A percentile compares a stretch with the other conserved stretches of the same genome.
These are phyloP conservation scores for Paradendryphiella salina DNA, from an alignment of 2,329 filamentous ascomycete species.

Conservation along the genomic window DNA sequence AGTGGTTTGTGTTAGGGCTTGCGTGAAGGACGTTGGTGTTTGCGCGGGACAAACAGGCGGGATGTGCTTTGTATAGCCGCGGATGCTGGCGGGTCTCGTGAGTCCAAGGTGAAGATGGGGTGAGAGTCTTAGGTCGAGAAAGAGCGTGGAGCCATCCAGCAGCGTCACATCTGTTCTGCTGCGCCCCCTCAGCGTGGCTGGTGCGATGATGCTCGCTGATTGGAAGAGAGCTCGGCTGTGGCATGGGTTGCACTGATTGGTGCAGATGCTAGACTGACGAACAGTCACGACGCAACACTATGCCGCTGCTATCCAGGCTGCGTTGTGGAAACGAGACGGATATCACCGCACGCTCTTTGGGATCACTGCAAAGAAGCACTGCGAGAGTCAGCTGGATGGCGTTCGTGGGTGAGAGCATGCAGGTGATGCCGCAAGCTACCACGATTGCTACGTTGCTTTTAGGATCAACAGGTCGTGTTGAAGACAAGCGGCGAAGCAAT, in stretches of 20 bases:
- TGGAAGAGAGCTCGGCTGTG: conserved; percentile 18
- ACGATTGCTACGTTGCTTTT: background rate
- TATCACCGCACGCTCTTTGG: background rate
- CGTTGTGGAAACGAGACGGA: too few relatives aligned
- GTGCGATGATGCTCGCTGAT: conserved; percentile 13
- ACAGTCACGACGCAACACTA: too few relatives aligned
- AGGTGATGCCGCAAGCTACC: conserved; percentile 9
- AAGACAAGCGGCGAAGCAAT: background rate
- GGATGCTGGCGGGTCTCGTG: conserved; percentile 33
- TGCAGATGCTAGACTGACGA: too few relatives aligned
- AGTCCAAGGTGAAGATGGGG: conserved; percentile 29
- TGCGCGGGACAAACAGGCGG: conserved; percentile 26
- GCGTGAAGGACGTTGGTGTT: conserved; percentile 17
- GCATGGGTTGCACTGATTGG: conserved; percentile 11
- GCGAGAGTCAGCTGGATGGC: conserved; percentile 16
- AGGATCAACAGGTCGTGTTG: background rate
- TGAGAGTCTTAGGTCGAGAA: conserved; percentile 28
- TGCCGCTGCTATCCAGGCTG: too few relatives aligned
- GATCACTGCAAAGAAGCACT: background rate
- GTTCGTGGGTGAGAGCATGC: conserved; percentile 4
- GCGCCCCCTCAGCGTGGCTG: conserved; percentile 24
- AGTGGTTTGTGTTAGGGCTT: conserved; percentile 7
- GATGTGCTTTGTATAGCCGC: conserved; percentile 39
- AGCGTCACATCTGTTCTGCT: conserved; percentile 26
- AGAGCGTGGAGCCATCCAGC: conserved; percentile 13